Base-by-base conservation (phyloP, 176 grass and related monocot species). In the Aegilops speltoides region DNA sequence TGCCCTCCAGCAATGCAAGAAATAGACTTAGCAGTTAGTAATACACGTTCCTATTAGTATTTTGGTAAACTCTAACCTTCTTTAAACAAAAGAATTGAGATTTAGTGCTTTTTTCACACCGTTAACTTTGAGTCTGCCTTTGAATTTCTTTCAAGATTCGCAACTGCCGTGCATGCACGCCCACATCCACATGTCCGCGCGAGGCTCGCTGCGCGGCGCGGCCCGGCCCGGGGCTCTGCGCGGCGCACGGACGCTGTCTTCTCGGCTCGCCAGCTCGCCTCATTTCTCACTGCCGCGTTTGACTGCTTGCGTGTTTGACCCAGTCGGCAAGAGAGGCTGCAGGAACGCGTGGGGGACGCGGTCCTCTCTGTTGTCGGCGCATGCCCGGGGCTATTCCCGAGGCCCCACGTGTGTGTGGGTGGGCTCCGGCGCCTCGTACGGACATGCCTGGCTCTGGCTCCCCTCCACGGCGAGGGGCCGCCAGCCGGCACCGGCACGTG, bases 341-440 rank as follows among this genome's bases (percentile, higher is more conserved):
- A 83, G 73, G 10, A 7, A 71, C 84, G 64, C 50, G 84, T 87
- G 84, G 84, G 89, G 83, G 79, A 62, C 72, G 37, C 64, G 63
- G 84, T 90, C 88, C 89, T 90, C 37, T 10, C 4, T 41, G 73
- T 24, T 61, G 79, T 19, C 2, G 78, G 7, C 7, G 12, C 3
- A 1, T 48, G 32, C 12, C 34, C 57, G 45, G 65, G 20, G 45
- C 8, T 2, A 25, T 80, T 84, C 81, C 85, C 76, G 36, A 91
- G 85, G 61, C 37, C 89, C 89, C 85, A 67, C 85, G 85, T 80
- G 75, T 26, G 65, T 60, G 2, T 3, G 23, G 1, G 79, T 88
- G 80, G 86, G 87, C 87, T 83, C 80, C 74, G 32, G 40, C 66
- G 50, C 46, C 77, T 63, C 78, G 79, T 89, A 78, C 88, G 79